Evolutionary conservation across 257 asterid genomes (phyloP).

Genomic region (Nicotiana undulata): DNA sequence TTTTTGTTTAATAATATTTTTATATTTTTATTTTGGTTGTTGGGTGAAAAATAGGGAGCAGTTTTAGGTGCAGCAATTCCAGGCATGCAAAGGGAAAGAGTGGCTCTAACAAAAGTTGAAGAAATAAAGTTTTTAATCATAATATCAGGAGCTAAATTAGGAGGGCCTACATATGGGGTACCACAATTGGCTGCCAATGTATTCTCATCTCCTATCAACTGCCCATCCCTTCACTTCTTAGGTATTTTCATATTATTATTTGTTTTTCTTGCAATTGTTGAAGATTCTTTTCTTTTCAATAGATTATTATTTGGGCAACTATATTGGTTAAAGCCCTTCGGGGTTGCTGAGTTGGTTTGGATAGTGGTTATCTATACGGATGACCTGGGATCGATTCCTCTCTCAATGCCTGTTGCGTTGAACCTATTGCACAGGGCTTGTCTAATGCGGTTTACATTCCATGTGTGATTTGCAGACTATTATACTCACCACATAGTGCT

Average conservation of each 20-base stretch:
- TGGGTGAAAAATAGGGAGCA: constrained; percentile 18
- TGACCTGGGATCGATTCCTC: too few species aligned
- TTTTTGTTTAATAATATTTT: background rate
- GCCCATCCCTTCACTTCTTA: constrained; percentile 35
- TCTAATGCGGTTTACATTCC: too few species aligned
- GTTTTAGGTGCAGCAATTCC: constrained; percentile 27
- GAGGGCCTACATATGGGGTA: constrained; percentile 17
- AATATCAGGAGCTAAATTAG: constrained; percentile 29
- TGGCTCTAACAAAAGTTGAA: constrained; percentile 29
- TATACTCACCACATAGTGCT: too few species aligned
- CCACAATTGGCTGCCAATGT: constrained; percentile 29
- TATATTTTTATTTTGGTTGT: background rate
- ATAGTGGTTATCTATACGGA: too few species aligned
- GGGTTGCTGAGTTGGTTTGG: too few species aligned
- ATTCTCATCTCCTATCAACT: constrained; percentile 18
- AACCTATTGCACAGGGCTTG: too few species aligned
- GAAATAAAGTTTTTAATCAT: constrained; percentile 26
- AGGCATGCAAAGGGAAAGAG: constrained; percentile 38
- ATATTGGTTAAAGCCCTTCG: too few species aligned
- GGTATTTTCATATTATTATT: background rate
- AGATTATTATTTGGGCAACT: too few species aligned
- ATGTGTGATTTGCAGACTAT: too few species aligned
- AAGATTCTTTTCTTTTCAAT: too few species aligned
- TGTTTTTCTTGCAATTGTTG: background rate
- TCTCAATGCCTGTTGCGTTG: too few species aligned